Evolutionary conservation across 1,139 yeast species (phyloP).

Genomic region (Chernovozyma aurita): DNA sequence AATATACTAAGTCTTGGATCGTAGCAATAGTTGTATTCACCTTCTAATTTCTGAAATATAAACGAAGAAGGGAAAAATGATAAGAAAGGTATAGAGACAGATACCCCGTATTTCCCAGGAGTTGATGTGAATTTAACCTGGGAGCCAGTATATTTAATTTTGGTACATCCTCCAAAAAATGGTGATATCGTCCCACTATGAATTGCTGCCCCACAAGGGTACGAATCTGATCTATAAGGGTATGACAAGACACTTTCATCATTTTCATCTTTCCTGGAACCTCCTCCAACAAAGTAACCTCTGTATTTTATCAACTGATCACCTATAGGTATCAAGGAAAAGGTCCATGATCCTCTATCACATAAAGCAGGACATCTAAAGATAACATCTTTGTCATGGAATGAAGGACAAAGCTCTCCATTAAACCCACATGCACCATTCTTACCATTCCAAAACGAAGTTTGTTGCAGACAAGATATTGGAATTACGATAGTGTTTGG

Average conservation of each 20-base stretch:
- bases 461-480: slow-evolving; percentile 36
- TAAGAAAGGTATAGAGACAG: slow-evolving; percentile 57
- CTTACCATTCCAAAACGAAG: slow-evolving; percentile 64
- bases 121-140: slow-evolving; percentile 45
- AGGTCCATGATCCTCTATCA: slow-evolving; percentile 72
- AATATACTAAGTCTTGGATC: slow-evolving; percentile 66
- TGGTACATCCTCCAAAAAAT: slow-evolving; percentile 76
- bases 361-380: slow-evolving; percentile 90
- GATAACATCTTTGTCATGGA: slow-evolving; percentile 33
- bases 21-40: slow-evolving; percentile 43
- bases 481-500: slow-evolving; percentile 19
- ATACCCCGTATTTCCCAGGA: slow-evolving; percentile 45
- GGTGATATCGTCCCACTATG: slow-evolving; percentile 81
- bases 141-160: slow-evolving; percentile 54
- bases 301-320: slow-evolving; percentile 60
- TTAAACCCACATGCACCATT: slow-evolving; percentile 74
- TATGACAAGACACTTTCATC: slow-evolving; percentile 24
- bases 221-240: slow-evolving; percentile 86
- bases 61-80: slow-evolving; percentile 76
- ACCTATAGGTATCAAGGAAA: slow-evolving; percentile 76
- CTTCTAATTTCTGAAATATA: slow-evolving; percentile 39
- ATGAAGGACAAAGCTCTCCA: slow-evolving; percentile 55
- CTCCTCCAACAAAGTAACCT: slow-evolving; percentile 78
- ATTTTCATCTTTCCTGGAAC: slow-evolving; percentile 22
- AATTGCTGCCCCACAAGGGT: slow-evolving; percentile 84